These are phyloP conservation scores for Neurospora hispaniola DNA, from an alignment of 495 filamentous ascomycete species.

Conservation along the genomic window DNA sequence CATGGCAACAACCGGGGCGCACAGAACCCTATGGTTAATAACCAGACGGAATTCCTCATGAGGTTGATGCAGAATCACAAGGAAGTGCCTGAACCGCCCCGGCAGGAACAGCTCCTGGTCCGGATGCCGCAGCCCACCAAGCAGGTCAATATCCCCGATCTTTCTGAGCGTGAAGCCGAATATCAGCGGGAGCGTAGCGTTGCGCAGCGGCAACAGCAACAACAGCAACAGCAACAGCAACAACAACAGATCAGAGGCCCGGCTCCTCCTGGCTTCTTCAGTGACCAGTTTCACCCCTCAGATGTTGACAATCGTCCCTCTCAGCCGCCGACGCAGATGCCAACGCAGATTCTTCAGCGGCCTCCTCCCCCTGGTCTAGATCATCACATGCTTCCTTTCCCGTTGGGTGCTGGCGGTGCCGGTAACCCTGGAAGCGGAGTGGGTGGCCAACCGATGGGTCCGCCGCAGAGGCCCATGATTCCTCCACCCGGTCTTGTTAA, in stretches of 20 bases:
- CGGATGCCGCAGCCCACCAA: slow-evolving; percentile 23
- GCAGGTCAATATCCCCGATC: slow-evolving; percentile 16
- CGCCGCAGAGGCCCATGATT: slow-evolving; percentile 36
- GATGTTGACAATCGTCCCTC: slow-evolving; percentile 27
- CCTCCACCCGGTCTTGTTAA: slow-evolving; percentile 41
- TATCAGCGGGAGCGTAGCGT: slow-evolving; percentile 27
- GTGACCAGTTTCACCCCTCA: slow-evolving; percentile 32
- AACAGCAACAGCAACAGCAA: slow-evolving; percentile 17
- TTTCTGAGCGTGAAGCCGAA: slow-evolving; percentile 32
- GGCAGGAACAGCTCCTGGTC: slow-evolving; percentile 28
- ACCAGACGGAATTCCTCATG: slow-evolving; percentile 45
- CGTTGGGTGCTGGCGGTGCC: slow-evolving; percentile 21
- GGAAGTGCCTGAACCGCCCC: slow-evolving; percentile 30
- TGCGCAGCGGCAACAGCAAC: slow-evolving; percentile 16
- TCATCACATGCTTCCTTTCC: slow-evolving; percentile 37
- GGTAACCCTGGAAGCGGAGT: slow-evolving; percentile 1
- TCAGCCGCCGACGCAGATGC: slow-evolving; percentile 28
- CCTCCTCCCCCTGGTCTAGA: slow-evolving; percentile 42
- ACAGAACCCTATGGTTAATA: slow-evolving; percentile 33
- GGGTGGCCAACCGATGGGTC: slow-evolving; percentile 25
- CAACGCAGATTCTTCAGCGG: slow-evolving; percentile 47
- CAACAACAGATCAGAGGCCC: slow-evolving; percentile 16
- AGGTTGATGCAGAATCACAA: slow-evolving; percentile 41
- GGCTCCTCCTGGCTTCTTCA: slow-evolving; percentile 30
- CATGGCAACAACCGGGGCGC: slow-evolving; percentile 26